Conservation (phyloP, 2,329 filamentous ascomycete genomes). For the Orbilia blumenaviensis region DNA sequence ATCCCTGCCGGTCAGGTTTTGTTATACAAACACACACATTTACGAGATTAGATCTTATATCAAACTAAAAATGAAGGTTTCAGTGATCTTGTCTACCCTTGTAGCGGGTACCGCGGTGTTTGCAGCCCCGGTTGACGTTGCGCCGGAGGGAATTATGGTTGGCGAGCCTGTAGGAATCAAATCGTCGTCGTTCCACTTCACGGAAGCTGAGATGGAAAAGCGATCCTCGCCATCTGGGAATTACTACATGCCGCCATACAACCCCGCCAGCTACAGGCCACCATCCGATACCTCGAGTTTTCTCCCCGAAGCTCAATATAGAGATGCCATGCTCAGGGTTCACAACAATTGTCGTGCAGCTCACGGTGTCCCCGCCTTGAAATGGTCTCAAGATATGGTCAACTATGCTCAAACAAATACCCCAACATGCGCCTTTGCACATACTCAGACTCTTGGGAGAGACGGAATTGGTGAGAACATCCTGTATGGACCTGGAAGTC, state of each 20-base stretch:
- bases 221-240: neutral
- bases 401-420: conserved; percentile 32
- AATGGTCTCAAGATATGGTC: conserved; percentile 22
- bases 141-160: neutral
- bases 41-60: neutral
- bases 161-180: conserved; percentile 9
- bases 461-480: conserved; percentile 35
- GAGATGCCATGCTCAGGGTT: conserved; percentile 21
- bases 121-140: neutral
- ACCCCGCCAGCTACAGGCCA: conserved; percentile 8
- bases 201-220: neutral
- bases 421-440: conserved; percentile 6
- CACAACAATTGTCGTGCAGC: conserved; percentile 15
- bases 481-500: neutral
- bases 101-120: conserved; percentile 5
- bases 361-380: conserved; percentile 10
- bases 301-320: conserved; percentile 19
- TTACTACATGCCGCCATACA: neutral
- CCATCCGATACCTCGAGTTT: conserved; percentile 16
- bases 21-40: neutral
- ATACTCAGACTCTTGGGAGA: neutral
- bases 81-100: conserved; percentile 24
- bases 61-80: conserved; percentile 27
- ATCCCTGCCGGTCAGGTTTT: conserved; percentile 9
- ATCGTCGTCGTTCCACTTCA: neutral